Evolutionary conservation across 768 basidiomycete species (phyloP).

Genomic region (Pleurotus ostreatus): DNA sequence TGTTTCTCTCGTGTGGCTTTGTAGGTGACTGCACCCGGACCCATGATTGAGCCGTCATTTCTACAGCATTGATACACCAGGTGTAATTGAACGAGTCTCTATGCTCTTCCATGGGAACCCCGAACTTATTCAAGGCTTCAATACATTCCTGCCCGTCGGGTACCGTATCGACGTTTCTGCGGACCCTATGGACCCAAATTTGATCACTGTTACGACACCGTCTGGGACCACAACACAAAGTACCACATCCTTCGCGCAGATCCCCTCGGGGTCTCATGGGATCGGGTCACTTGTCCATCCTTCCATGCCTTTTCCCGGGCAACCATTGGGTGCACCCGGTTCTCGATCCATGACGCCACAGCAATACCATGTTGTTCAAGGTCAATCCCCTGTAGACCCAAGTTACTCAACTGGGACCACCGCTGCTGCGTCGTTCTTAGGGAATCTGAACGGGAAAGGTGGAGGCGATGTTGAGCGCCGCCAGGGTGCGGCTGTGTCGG

Average conservation of each 20-base stretch:
- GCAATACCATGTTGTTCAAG: conserved; percentile 34
- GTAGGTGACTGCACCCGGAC: background rate
- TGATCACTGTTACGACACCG: conserved; percentile 81
- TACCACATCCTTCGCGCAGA: conserved; percentile 34
- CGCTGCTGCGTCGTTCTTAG: conserved; percentile 64
- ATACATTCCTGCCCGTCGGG: conserved; percentile 75
- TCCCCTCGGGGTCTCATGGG: conserved; percentile 25
- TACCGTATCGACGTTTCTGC: conserved; percentile 35
- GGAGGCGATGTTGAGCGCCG: conserved; percentile 31
- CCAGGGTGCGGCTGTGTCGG: conserved; percentile 45
- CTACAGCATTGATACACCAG: conserved; percentile 72
- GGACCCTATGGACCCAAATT: conserved; percentile 66
- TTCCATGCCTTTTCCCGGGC: conserved; percentile 30
- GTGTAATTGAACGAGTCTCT: conserved; percentile 74
- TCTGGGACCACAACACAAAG: conserved; percentile 66
- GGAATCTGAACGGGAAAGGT: conserved; percentile 48
- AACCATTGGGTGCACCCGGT: conserved; percentile 29
- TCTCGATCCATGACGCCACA: conserved; percentile 58
- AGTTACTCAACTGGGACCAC: conserved; percentile 47
- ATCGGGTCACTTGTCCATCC: conserved; percentile 22
- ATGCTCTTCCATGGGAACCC: conserved; percentile 70
- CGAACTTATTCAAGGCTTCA: conserved; percentile 74
- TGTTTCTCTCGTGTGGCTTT: conserved; percentile 14
- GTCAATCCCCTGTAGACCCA: conserved; percentile 32
- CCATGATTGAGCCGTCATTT: background rate